phyloP scores from a whole-genome alignment of 2,329 filamentous ascomycete genomes.

The Paecilomyces fulvus region DNA sequence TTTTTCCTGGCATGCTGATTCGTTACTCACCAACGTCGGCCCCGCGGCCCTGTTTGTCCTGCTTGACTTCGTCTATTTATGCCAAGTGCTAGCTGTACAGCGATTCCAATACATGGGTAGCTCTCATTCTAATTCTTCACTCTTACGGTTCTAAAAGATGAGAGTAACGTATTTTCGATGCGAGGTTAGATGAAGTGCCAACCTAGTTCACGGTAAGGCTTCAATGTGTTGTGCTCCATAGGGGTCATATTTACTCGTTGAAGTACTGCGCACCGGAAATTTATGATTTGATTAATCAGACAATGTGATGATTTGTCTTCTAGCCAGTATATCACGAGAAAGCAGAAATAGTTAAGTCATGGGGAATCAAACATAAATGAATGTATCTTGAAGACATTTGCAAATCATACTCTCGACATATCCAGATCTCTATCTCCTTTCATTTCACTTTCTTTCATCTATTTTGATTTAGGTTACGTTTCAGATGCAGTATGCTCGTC shows the following conservation, averaged over 20 bases:
- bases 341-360: neutral
- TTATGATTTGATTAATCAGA: too few species aligned
- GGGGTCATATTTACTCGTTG: too few species aligned
- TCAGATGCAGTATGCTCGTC: neutral
- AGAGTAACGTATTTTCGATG: neutral
- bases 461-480: neutral
- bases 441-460: neutral
- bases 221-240: neutral
- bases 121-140: neutral
- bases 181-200: neutral
- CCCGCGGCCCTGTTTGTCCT: neutral
- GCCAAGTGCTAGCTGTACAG: conserved; percentile 4
- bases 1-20: neutral
- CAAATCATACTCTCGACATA: too few species aligned
- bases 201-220: neutral
- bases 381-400: too few species aligned
- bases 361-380: too few species aligned
- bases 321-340: neutral
- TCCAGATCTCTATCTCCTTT: neutral
- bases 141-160: neutral
- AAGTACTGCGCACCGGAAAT: too few species aligned
- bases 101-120: neutral
- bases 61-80: neutral
- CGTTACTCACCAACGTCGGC: neutral
- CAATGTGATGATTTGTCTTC: too few species aligned